phyloP scores from a whole-genome alignment of 768 basidiomycete genomes.

The Lactarius sanguifluus region DNA sequence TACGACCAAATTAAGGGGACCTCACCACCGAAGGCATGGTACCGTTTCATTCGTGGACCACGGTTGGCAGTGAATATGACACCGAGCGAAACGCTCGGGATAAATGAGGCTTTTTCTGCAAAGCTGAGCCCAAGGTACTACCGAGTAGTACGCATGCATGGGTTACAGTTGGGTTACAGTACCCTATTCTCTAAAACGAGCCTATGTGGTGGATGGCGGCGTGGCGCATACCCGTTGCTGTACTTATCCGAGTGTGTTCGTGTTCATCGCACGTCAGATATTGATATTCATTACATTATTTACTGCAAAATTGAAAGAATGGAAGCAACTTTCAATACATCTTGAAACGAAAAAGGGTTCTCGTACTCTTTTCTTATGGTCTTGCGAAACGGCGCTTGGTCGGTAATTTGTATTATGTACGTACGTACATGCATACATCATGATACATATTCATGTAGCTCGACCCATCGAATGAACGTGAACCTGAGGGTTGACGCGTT shows the following conservation, averaged over 20 bases:
- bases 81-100: not conserved
- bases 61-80: not conserved
- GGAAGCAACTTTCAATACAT: not conserved
- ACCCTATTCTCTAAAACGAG: not conserved
- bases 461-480: not conserved
- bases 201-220: not conserved
- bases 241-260: not conserved
- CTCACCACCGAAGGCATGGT: too few relatives aligned
- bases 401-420: not conserved
- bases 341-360: not conserved
- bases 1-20: not conserved
- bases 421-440: not conserved
- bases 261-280: constrained; percentile 1
- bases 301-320: not conserved
- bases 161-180: too few relatives aligned
- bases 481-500: not conserved
- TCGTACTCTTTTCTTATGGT: not conserved
- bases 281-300: not conserved
- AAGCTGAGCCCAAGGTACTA: not conserved
- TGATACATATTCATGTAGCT: not conserved
- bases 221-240: not conserved
- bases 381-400: not conserved
- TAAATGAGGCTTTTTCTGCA: not conserved
- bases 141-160: not conserved
- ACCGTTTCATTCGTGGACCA: too few relatives aligned